Conservation (phyloP, 495 filamentous ascomycete species). For the Hyaloscypha finlandica region DNA sequence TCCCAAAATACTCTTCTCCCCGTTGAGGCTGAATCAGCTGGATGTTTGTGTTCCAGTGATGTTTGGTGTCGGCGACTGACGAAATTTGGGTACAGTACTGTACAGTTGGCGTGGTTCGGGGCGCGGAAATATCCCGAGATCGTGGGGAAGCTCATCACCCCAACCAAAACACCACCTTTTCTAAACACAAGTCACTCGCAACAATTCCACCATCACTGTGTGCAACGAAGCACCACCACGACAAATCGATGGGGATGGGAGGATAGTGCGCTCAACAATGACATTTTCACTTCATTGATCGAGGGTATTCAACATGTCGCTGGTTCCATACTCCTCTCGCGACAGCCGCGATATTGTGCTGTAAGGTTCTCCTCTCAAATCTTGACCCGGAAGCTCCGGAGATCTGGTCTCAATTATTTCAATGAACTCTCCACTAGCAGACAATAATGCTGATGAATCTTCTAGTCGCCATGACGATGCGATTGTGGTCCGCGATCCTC, state of each 20-base stretch:
- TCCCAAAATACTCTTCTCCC: too few species aligned
- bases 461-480: slow-evolving; percentile 85
- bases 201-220: background rate
- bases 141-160: background rate
- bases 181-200: background rate
- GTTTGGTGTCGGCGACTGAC: background rate
- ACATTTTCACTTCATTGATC: background rate
- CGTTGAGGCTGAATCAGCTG: background rate
- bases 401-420: background rate
- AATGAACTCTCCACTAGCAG: background rate
- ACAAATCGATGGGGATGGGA: background rate
- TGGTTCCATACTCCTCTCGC: slow-evolving; percentile 63
- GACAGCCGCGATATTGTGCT: slow-evolving; percentile 65
- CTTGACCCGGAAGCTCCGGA: background rate
- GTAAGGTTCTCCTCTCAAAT: slow-evolving; percentile 43
- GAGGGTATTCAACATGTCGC: slow-evolving; percentile 47
- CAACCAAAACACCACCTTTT: background rate
- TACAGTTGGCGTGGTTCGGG: background rate
- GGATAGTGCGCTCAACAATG: background rate
- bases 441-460: slow-evolving; percentile 5
- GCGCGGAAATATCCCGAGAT: background rate
- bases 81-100: too few species aligned
- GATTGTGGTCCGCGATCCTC: slow-evolving; percentile 85
- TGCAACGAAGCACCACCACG: background rate
- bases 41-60: background rate